Conservation (phyloP, 495 filamentous ascomycete genomes). For the Aspergillus indologenus region DNA sequence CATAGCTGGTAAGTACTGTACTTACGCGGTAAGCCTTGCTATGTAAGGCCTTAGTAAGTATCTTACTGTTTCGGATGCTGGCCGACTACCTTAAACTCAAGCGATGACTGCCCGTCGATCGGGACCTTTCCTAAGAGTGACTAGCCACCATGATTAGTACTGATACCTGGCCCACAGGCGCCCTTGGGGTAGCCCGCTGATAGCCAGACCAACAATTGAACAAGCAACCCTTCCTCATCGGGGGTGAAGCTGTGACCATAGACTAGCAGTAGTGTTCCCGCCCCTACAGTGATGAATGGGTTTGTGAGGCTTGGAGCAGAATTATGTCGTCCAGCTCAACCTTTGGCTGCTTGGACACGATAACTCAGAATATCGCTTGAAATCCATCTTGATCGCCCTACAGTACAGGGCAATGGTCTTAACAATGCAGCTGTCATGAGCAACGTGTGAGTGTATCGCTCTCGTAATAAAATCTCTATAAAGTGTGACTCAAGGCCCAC, state of each 20-base stretch:
- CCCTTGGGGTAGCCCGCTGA: neutral
- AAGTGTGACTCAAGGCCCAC: constrained; percentile 11
- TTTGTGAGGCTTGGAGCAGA: neutral
- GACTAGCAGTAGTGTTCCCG: neutral
- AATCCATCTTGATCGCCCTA: neutral
- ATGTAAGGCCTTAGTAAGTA: constrained; percentile 1
- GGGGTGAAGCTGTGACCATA: neutral
- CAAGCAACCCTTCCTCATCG: neutral
- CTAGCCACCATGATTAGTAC: neutral
- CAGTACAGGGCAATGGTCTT: too few relatives aligned
- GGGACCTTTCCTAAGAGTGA: constrained; percentile 7
- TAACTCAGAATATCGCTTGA: too few relatives aligned
- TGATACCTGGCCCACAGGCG: neutral
- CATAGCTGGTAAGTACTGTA: neutral
- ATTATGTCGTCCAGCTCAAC: neutral
- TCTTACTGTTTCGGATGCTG: constrained; percentile 16
- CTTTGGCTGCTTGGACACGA: neutral
- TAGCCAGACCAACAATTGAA: neutral
- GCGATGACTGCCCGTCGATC: constrained; percentile 15
- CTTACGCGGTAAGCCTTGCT: neutral
- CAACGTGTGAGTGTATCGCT: neutral
- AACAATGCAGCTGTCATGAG: neutral
- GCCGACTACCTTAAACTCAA: constrained; percentile 9
- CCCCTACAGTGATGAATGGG: neutral
- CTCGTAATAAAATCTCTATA: neutral